A percentile compares a stretch with the other conserved stretches of the same genome.
phyloP scores from a whole-genome alignment of 2,329 filamentous ascomycete genomes.

The Emmonsia crescens region DNA sequence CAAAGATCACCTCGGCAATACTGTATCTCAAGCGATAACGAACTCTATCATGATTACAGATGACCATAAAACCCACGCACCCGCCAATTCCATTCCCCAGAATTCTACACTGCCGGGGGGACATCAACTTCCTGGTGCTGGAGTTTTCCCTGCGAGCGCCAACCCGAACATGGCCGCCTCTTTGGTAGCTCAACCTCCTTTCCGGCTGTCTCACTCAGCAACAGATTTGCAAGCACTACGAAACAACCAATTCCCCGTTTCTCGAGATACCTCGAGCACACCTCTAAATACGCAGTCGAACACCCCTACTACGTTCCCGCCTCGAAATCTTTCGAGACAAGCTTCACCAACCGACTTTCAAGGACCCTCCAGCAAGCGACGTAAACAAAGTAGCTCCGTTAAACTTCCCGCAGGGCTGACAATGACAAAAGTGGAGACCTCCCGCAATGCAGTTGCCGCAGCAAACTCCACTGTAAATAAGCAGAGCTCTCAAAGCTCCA shows the following conservation, averaged over 20 bases:
- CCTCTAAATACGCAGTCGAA: constrained; percentile 27
- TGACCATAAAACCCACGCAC: constrained; percentile 79
- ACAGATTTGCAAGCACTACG: constrained; percentile 53
- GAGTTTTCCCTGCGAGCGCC: constrained; percentile 31
- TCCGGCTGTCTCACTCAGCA: constrained; percentile 49
- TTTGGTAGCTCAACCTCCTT: constrained; percentile 32
- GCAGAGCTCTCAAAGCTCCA: background rate
- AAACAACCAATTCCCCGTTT: constrained; percentile 37
- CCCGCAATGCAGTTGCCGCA: constrained; percentile 12
- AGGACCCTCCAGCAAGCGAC: constrained; percentile 64
- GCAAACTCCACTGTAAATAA: background rate
- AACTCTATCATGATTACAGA: constrained; percentile 94
- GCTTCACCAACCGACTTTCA: constrained; percentile 55
- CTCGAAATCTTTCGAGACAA: constrained; percentile 59
- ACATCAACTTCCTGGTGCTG: constrained; percentile 33
- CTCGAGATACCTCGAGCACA: constrained; percentile 29
- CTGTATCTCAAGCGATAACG: constrained; percentile 76
- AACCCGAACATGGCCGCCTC: constrained; percentile 22
- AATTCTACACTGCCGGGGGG: constrained; percentile 28
- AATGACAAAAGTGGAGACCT: constrained; percentile 71
- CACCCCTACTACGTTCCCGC: constrained; percentile 39
- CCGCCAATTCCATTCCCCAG: constrained; percentile 24
- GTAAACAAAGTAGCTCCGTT: constrained; percentile 60
- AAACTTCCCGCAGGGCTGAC: constrained; percentile 63
- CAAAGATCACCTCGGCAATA: constrained; percentile 63